Base-by-base conservation (phyloP, 805 yeast genomes). In the Cyberlindnera subsufficiens region DNA sequence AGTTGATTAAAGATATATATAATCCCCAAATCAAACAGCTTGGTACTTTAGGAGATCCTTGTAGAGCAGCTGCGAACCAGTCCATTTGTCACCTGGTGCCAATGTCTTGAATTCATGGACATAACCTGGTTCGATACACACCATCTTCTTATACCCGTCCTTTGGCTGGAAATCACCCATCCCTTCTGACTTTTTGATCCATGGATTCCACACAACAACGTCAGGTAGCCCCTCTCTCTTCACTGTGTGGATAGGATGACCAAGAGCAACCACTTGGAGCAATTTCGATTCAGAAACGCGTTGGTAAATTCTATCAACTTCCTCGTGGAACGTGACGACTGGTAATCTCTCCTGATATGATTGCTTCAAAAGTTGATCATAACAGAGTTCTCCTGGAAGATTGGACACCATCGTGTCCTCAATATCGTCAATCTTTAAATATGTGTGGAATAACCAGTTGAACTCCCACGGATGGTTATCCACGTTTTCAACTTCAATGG, bases 121-220 rank as follows among this genome's bases (percentile, higher is more conserved):
- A 52, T 81, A 73, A 35, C 99, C 99, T 3, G 96, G 95, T 65
- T 93, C 99, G 44, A 93, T 76, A 66, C 99, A 93, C 44, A 93
- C 78, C 98, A 93, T 91, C 37, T 82, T 71, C 52, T 79, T 73
- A 69, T 72, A 93, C 6, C 96, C 98, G 42, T 66, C 63, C 60
- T 86, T 87, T 39, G 98, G 99, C 54, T 72, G 75, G 57, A 91
- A 93, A 66, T 93, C 99, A 34, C 71, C 81, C 91, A 93, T 86
- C 2, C 83, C 81, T 19, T 67, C 70, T n/a, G 93, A 77, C 62
- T 85, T 86, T 43, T 83, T 74, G 51, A 77, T 70, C 99, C 98
- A 93, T 31, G 99, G 99, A 64, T 93, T 93, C 99, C 99, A 93
- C 42, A 93, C 97, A 38, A 93, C 98, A 30, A 75, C 67, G 50